Conservation (phyloP, 768 basidiomycete genomes). For the Sporobolomyces pararoseus region DNA sequence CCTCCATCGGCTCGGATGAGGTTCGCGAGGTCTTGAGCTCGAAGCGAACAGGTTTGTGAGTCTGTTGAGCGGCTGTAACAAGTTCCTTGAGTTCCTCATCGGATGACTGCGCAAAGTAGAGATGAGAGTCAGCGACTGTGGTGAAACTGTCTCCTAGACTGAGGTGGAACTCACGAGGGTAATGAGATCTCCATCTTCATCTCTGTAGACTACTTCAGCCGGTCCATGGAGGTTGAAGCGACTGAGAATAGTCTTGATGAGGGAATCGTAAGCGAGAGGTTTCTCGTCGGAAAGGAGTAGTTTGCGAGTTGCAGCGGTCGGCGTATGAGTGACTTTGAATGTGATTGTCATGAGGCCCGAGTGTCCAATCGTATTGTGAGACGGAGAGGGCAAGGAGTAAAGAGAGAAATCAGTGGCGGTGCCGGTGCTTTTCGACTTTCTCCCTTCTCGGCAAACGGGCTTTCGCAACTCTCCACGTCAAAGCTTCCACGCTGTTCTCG, state of each 20-base stretch:
- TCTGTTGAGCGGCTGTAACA: background rate
- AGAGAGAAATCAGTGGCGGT: background rate
- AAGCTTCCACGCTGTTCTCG: background rate
- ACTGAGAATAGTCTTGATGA: background rate
- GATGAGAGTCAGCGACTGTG: background rate
- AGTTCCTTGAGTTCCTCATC: constrained; percentile 3
- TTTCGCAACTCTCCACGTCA: background rate
- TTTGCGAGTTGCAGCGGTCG: background rate
- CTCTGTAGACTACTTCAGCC: constrained; percentile 2
- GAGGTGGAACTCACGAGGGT: constrained; percentile 8
- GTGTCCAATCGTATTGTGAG: too few species aligned
- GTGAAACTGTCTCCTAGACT: background rate
- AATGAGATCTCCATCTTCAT: constrained; percentile 9
- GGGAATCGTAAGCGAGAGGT: background rate
- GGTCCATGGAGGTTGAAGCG: background rate
- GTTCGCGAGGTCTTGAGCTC: background rate
- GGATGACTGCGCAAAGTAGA: background rate
- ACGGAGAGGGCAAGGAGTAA: background rate
- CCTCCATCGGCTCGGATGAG: too few species aligned
- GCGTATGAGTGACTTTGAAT: background rate
- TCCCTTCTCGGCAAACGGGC: background rate
- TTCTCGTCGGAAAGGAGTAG: background rate
- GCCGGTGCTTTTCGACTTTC: too few species aligned
- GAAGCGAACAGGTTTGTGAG: background rate
- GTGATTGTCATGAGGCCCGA: background rate